Base-by-base conservation (phyloP, 192 early-diverging fungal genomes). In the Chytriomyces sp. region DNA sequence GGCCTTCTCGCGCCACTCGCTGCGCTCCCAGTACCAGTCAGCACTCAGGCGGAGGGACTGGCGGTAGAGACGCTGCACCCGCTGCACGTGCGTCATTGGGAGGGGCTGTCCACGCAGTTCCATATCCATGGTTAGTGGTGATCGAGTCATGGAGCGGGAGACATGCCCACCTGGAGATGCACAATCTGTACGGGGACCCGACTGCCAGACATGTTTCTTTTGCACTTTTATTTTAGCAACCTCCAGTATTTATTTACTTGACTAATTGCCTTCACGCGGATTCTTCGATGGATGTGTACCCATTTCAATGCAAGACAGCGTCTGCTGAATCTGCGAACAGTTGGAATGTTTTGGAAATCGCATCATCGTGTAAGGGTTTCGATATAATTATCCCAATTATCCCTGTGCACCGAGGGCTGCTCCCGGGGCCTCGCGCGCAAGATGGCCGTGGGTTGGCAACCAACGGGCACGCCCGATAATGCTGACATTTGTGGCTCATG, bases 21-120 rank as follows among this genome's bases (percentile, higher is more conserved):
- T 80, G 63, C 92, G 90, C 80, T 93, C 90, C 79, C 93, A 93
- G 83, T 93, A 93, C 96, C 96, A 98, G 86, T 97, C 94, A 62
- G 89, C 83, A 13, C 93, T 88, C 45, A 91, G 87, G 79, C 91
- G 89, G 60, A 98, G 91, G 13, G 94, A 91, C 60, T 91, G 87
- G 80, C 88, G 90, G 90, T 96, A 98, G 61, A 98, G 86, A 44
- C 91, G 91, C 70, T 89, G 91, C 50, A 97, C 91, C 59, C 57
- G 18, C 57, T 70, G 65, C 16, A 44, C 46, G 76, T 77, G 76
- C 35, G 45, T 57, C 50, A 69, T 18, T 23, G 61, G 61, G 20
- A 13, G 23, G 3, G 64, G 49, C 64, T 75, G 20, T 23, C 26
- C 63, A 23, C 20, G 20, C 18, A 64, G 63, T 28, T 26, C 35